phyloP scores from a whole-genome alignment of 306 rosid genomes.

The Prunus dulcis region DNA sequence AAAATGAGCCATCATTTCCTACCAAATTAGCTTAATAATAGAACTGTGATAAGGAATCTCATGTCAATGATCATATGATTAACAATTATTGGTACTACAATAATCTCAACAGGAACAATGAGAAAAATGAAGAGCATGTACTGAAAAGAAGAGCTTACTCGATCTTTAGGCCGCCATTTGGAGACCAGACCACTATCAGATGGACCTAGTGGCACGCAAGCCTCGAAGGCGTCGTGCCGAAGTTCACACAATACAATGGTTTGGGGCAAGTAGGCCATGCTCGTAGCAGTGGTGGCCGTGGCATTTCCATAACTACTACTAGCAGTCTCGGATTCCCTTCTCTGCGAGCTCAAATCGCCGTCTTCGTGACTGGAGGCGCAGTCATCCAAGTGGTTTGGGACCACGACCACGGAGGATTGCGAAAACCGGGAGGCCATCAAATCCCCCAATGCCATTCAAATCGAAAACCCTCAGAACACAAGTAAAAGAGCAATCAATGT shows the following conservation, averaged over 20 bases:
- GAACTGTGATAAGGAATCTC: neutral
- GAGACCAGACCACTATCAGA: constrained; percentile 83
- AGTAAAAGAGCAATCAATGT: constrained; percentile 35
- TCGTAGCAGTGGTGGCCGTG: constrained; percentile 45
- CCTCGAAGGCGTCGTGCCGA: constrained; percentile 89
- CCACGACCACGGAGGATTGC: constrained; percentile 67
- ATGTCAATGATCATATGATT: neutral
- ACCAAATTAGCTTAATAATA: neutral
- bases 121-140: neutral
- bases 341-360: constrained; percentile 33
- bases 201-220: constrained; percentile 59
- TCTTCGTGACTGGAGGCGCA: constrained; percentile 40
- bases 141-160: constrained; percentile 43
- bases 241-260: constrained; percentile 66
- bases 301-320: constrained; percentile 57
- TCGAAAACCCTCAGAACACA: constrained; percentile 29
- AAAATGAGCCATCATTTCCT: neutral
- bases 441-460: constrained; percentile 99
- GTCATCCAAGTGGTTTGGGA: constrained; percentile 58
- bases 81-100: neutral
- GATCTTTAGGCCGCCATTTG: constrained; percentile 91
- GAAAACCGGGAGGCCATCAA: constrained; percentile 92
- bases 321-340: constrained; percentile 68
- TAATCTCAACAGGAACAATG: neutral
- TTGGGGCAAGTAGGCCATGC: constrained; percentile 84